A percentile compares a stretch with the other conserved stretches of the same genome.
phyloP scores from a whole-genome alignment of 768 basidiomycete genomes.

The Boletus vermiculosoides region DNA sequence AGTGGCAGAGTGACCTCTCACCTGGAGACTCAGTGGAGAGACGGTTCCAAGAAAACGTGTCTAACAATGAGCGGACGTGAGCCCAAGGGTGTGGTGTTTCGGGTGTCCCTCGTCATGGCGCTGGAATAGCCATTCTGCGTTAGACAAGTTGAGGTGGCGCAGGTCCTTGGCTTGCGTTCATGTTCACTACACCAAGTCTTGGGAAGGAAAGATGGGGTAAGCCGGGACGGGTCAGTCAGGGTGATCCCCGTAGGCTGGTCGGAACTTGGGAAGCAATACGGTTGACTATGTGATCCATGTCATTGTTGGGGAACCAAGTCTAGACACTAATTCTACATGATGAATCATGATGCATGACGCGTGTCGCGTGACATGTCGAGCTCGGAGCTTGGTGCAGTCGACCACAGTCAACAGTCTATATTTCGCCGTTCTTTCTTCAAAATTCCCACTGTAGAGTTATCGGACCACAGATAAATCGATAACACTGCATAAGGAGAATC shows the following conservation, averaged over 20 bases:
- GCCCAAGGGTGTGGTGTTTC: background rate
- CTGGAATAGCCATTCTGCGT: background rate
- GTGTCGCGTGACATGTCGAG: too few species aligned
- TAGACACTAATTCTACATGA: too few species aligned
- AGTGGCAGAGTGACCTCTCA: background rate
- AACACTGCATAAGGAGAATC: too few species aligned
- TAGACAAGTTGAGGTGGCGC: background rate
- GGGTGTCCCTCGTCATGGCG: background rate
- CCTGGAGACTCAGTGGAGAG: background rate
- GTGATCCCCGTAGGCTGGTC: background rate
- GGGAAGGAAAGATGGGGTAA: background rate
- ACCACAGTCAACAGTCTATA: too few species aligned
- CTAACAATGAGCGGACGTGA: background rate
- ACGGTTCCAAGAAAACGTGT: background rate
- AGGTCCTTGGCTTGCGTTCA: background rate
- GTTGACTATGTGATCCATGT: background rate
- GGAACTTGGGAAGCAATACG: background rate
- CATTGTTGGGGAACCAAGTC: too few species aligned
- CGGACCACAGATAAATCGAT: too few species aligned
- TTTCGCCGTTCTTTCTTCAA: too few species aligned
- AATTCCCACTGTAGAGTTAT: too few species aligned
- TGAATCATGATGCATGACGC: too few species aligned
- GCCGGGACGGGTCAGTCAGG: background rate
- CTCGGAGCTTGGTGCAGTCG: too few species aligned
- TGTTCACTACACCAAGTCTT: background rate